Percentiles rank a stretch among this genome's conserved stretches.
phyloP scores from a whole-genome alignment of 2,329 filamentous ascomycete genomes.

The Rhexocercosporidium sp. region DNA sequence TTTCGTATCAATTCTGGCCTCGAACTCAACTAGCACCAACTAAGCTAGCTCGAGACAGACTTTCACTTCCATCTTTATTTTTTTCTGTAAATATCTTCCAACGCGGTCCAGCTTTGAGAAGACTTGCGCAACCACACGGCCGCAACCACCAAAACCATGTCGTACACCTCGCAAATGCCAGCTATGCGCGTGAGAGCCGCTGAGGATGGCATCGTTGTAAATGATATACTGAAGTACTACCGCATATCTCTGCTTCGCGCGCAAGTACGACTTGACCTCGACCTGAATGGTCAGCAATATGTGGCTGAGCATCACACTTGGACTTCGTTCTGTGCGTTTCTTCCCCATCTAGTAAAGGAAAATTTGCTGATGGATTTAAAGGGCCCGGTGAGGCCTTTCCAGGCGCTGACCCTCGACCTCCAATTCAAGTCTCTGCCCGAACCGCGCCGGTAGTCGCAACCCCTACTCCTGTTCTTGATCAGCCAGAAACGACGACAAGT shows the following conservation, averaged over 20 bases:
- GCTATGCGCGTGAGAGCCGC: not conserved
- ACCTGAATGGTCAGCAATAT: not conserved
- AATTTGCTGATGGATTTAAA: not conserved
- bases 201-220: not conserved
- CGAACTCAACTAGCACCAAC: too few relatives aligned
- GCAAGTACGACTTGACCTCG: not conserved
- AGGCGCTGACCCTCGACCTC: not conserved
- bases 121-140: too few relatives aligned
- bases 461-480: not conserved
- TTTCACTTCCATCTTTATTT: too few relatives aligned
- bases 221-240: not conserved
- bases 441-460: not conserved
- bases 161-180: slow-evolving; percentile 4
- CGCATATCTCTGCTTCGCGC: not conserved
- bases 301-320: not conserved
- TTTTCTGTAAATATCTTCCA: too few relatives aligned
- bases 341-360: not conserved
- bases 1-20: too few relatives aligned
- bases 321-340: not conserved
- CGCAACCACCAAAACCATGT: not conserved
- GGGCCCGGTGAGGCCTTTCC: not conserved
- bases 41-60: too few relatives aligned
- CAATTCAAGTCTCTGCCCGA: not conserved
- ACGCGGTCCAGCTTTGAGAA: too few relatives aligned
- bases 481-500: not conserved